Conservation (phyloP, 352 stramenopile genomes). For the Pythium pyrilobum region DNA sequence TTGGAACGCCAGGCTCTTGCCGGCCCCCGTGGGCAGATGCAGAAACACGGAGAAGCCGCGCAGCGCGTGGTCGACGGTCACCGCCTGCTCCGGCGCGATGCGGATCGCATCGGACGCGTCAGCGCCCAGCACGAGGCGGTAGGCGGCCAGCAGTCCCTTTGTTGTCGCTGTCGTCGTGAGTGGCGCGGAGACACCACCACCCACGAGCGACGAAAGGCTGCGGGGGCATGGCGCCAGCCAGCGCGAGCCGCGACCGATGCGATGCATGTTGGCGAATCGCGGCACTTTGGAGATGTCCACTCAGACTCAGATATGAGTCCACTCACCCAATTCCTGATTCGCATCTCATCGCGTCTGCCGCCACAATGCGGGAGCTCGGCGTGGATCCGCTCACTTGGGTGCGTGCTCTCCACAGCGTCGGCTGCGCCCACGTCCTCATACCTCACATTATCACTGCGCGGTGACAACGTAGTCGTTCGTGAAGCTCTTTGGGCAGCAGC, state of each 20-base stretch:
- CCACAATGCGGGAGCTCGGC: background rate
- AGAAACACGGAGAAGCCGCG: conserved; percentile 66
- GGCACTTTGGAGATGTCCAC: background rate
- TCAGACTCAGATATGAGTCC: conserved; percentile 3
- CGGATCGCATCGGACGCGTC: conserved; percentile 13
- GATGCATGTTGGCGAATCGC: background rate
- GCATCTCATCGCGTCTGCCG: no score
- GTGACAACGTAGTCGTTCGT: conserved; percentile 67
- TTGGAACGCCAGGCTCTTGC: conserved; percentile 82
- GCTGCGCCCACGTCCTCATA: background rate
- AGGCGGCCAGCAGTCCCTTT: conserved; percentile 24
- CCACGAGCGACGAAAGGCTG: background rate
- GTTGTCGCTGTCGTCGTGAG: no score
- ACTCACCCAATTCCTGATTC: background rate
- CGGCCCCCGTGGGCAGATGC: conserved; percentile 65
- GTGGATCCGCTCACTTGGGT: conserved; percentile 54
- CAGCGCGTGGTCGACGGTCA: conserved; percentile 34
- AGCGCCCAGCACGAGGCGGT: conserved; percentile 36
- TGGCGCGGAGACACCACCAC: background rate
- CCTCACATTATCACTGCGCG: no score
- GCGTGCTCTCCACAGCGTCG: background rate
- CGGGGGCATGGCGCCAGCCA: no score
- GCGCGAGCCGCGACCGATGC: no score
- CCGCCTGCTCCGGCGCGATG: conserved; percentile 37
- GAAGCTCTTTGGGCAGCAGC: conserved; percentile 51